A percentile compares a stretch with the other conserved stretches of the same genome.
These are phyloP conservation scores for Senna tora DNA, from an alignment of 306 rosid species.

Conservation along the genomic window DNA sequence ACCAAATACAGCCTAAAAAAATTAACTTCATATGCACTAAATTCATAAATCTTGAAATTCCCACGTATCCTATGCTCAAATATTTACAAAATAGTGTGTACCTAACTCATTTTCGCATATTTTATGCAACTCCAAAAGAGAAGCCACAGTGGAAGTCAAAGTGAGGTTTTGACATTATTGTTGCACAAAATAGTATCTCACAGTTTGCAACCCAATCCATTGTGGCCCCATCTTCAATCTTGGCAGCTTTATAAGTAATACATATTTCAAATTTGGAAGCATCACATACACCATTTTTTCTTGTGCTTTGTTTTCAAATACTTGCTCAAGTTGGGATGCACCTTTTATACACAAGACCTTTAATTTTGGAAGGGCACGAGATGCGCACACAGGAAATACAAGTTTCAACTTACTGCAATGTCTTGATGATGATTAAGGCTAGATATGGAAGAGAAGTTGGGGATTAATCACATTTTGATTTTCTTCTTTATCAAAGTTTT, in stretches of 20 bases:
- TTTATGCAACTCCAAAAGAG: neutral
- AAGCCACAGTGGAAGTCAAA: neutral
- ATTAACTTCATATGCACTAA: too few relatives aligned
- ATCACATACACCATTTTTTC: neutral
- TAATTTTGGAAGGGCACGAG: neutral
- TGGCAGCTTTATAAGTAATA: neutral
- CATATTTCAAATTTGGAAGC: neutral
- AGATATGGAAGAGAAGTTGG: neutral
- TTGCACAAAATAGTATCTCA: neutral
- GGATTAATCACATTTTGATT: neutral
- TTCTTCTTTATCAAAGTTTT: too few relatives aligned
- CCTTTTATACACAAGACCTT: neutral
- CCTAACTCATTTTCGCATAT: neutral
- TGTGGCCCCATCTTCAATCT: neutral
- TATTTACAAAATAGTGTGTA: neutral
- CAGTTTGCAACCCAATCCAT: neutral
- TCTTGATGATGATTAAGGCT: neutral
- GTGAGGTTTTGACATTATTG: neutral
- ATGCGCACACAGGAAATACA: neutral
- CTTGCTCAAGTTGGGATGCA: neutral
- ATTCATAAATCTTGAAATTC: too few relatives aligned
- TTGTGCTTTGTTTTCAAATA: neutral
- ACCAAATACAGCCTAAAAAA: too few relatives aligned
- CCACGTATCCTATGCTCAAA: too few relatives aligned
- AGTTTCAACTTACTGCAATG: neutral